Evolutionary conservation across 148 eudicot genomes (phyloP).

Genomic region (Vaccinium corymbosum): DNA sequence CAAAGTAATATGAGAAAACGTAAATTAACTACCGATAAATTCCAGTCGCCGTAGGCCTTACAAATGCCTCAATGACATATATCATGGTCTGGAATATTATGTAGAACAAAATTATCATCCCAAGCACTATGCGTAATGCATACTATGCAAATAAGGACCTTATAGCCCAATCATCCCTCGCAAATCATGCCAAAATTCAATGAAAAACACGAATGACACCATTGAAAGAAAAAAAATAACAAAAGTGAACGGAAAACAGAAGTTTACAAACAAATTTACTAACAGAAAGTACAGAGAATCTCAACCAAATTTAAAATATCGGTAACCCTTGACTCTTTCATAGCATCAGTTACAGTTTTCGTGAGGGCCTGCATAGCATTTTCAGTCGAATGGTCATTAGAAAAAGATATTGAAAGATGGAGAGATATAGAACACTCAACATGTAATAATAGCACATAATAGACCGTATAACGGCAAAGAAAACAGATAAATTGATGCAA

Average conservation of each 20-base stretch:
- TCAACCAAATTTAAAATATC: conserved; percentile 72
- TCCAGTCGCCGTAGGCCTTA: not conserved
- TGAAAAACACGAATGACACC: not conserved
- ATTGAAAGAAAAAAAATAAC: not conserved
- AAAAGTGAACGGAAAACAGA: not conserved
- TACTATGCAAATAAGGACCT: too few relatives aligned
- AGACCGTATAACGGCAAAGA: not conserved
- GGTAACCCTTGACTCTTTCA: conserved; percentile 71
- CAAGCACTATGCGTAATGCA: too few relatives aligned
- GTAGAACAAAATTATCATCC: too few relatives aligned
- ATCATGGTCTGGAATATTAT: too few relatives aligned
- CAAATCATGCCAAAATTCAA: not conserved
- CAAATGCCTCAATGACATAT: too few relatives aligned
- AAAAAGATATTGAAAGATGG: not conserved
- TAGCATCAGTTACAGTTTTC: conserved; percentile 70
- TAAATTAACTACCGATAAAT: not conserved
- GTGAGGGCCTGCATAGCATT: conserved; percentile 60
- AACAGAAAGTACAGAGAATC: conserved; percentile 17
- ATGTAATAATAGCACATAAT: not conserved
- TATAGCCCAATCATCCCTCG: too few relatives aligned
- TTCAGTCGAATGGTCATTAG: not conserved
- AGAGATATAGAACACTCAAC: not conserved
- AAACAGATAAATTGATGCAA: conserved; percentile 6
- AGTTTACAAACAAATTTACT: not conserved
- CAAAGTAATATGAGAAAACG: not conserved